Base-by-base conservation (phyloP, 2,329 filamentous ascomycete genomes). In the Coniosporium tulheliwenetii region DNA sequence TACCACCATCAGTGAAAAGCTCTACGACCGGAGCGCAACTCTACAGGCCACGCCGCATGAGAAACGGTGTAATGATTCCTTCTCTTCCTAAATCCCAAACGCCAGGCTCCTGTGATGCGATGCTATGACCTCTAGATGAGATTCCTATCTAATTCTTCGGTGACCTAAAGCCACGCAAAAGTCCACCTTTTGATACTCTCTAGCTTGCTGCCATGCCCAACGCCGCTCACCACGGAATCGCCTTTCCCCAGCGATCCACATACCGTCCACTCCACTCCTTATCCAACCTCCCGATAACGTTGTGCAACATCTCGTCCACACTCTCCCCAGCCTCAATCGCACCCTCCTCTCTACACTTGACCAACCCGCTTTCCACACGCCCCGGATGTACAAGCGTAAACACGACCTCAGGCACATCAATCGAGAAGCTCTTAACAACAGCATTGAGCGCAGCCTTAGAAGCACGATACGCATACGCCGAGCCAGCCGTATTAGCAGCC, bases 371-470 rank as follows among this genome's bases (percentile, higher is more conserved):
- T 50, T 67, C 63, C 14, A 68, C 65, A 2, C 65, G 46, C 8
- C 65, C 64, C 0, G 65, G 64, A 53, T 69, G 65, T 48, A 65
- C 48, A 29, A 66, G 43, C 39, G 64, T 49, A 41, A 65, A 67
- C 2, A 47, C 46, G 1, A 65, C 58, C 5, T 62, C 59, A 0
- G 59, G 58, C 10, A 66, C 57, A 54, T 68, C 65, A 8, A 65
- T 50, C 29, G 53, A 57, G 30, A 68, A 60, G 36, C 58, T 63
- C 47, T 59, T 58, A 2, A 68, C 54, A 7, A 69, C 54, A 5
- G 62, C 60, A 44, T 69, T 68, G 31, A 67, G 47, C 16, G 62
- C 66, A 3, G 64, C 64, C 47, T 69, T 68, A 35, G 57, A 62
- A 4, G 65, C 63, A 8, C 65, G 52, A 46, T 69, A 69, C 9